A percentile compares a stretch with the other conserved stretches of the same genome.
Conservation (phyloP, 2,329 filamentous ascomycete genomes). For the Knufia fluminis region DNA sequence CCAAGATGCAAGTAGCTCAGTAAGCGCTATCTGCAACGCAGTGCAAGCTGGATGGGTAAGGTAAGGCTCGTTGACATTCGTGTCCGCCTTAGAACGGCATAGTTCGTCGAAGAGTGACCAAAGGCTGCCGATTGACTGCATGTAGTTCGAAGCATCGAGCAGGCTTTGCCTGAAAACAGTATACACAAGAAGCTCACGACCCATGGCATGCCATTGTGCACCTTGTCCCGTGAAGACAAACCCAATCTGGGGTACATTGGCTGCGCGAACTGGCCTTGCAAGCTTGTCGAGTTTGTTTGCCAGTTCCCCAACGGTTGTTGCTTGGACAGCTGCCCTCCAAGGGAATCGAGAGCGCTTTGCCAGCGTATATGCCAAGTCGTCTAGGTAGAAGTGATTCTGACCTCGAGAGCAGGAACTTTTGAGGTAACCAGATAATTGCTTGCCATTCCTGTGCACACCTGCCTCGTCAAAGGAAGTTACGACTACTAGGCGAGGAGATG, state of each 20-base stretch:
- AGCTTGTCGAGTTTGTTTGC: too few species aligned
- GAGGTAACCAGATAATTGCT: conserved; percentile 11
- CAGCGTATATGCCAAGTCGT: too few species aligned
- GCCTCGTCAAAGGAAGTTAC: conserved; percentile 20
- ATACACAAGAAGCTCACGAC: conserved; percentile 23
- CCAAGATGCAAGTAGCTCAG: background rate
- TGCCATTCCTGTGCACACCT: conserved; percentile 32
- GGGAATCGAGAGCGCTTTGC: too few species aligned
- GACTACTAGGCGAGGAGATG: too few species aligned
- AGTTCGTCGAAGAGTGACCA: background rate
- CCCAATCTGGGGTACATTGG: too few species aligned
- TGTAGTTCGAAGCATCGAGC: background rate
- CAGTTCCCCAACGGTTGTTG: too few species aligned
- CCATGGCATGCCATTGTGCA: conserved; percentile 30
- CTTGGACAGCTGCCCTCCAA: too few species aligned
- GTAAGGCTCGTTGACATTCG: background rate
- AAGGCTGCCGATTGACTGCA: background rate
- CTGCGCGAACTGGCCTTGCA: too few species aligned
- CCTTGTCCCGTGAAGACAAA: conserved; percentile 32
- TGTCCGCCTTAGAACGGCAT: background rate
- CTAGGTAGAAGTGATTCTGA: too few species aligned
- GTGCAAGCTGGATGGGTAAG: background rate
- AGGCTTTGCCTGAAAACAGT: background rate
- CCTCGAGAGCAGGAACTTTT: background rate
- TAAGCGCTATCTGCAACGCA: background rate